Evolutionary conservation across 306 rosid species (phyloP).

Genomic region (Acacia melanoxylon): DNA sequence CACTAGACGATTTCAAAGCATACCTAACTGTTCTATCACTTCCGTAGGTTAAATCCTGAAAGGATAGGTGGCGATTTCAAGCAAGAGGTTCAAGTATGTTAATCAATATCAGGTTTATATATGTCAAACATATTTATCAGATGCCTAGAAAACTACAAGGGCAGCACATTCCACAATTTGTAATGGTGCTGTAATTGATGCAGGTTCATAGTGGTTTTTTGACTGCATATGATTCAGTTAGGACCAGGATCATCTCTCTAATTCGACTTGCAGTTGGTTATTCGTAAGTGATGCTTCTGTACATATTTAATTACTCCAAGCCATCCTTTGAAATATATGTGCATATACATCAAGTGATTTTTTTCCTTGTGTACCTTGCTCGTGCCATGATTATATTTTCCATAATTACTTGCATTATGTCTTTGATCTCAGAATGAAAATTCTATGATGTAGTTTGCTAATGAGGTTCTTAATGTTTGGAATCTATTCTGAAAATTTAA

Average conservation of each 20-base stretch:
- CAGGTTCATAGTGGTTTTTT: conserved; percentile 99
- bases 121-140: conserved; percentile 21
- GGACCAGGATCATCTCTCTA: conserved; percentile 79
- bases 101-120: conserved; percentile 27
- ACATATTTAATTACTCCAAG: conserved; percentile 6
- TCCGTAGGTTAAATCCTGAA: conserved; percentile 85
- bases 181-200: conserved; percentile 36
- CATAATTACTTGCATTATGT: not conserved
- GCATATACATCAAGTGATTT: not conserved
- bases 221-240: conserved; percentile 91
- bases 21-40: conserved; percentile 28
- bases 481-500: not conserved
- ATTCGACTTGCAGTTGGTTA: conserved; percentile 73
- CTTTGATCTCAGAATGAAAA: not conserved
- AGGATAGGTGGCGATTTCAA: conserved; percentile 98
- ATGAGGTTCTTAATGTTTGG: not conserved
- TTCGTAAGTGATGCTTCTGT: conserved; percentile 53
- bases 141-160: conserved; percentile 15
- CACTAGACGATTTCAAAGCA: conserved; percentile 20
- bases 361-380: not conserved
- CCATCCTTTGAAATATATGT: conserved; percentile 8
- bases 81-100: conserved; percentile 91
- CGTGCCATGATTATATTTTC: not conserved
- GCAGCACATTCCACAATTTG: conserved; percentile 3
- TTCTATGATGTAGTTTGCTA: not conserved